Conservation (phyloP, 495 filamentous ascomycete species). For the Venustampulla echinocandica region DNA sequence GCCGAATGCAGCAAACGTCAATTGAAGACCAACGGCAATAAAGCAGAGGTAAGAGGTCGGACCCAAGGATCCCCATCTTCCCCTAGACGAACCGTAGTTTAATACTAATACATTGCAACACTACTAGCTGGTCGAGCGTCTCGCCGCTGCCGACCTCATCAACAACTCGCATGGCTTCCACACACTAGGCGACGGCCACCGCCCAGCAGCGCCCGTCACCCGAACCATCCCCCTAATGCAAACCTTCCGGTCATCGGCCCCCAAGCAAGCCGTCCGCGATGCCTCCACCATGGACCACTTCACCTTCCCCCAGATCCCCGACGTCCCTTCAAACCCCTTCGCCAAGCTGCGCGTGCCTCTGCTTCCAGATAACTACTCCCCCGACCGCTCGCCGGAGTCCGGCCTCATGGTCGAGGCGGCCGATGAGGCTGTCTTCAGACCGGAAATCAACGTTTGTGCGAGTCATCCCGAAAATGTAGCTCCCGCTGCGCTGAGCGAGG, state of each 20-base stretch:
- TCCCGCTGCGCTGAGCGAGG: constrained; percentile 20
- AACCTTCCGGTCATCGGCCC: constrained; percentile 20
- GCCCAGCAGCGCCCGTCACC: constrained; percentile 1
- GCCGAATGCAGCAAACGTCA: constrained; percentile 17
- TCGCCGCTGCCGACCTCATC: constrained; percentile 13
- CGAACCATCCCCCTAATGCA: constrained; percentile 22
- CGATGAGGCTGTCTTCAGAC: constrained; percentile 14
- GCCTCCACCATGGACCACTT: constrained; percentile 22
- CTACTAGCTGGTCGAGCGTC: constrained; percentile 23
- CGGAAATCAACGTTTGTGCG: constrained; percentile 22
- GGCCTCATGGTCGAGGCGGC: constrained; percentile 12
- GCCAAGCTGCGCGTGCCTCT: constrained; percentile 24
- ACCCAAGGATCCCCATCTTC: no score
- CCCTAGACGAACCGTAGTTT: no score
- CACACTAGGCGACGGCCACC: constrained; percentile 4
- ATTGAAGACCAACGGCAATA: constrained; percentile 13
- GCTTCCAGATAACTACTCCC: constrained; percentile 24
- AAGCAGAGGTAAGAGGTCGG: constrained; percentile 17
- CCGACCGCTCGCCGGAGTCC: constrained; percentile 19
- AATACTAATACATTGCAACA: no score
- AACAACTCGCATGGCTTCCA: constrained; percentile 12
- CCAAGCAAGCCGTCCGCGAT: constrained; percentile 15
- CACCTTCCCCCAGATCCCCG: constrained; percentile 17
- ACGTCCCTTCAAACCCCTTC: constrained; percentile 17
- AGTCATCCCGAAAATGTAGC: constrained; percentile 18